phyloP scores from a whole-genome alignment of 192 early-diverging fungal species.

The Obelidium mucronatum region DNA sequence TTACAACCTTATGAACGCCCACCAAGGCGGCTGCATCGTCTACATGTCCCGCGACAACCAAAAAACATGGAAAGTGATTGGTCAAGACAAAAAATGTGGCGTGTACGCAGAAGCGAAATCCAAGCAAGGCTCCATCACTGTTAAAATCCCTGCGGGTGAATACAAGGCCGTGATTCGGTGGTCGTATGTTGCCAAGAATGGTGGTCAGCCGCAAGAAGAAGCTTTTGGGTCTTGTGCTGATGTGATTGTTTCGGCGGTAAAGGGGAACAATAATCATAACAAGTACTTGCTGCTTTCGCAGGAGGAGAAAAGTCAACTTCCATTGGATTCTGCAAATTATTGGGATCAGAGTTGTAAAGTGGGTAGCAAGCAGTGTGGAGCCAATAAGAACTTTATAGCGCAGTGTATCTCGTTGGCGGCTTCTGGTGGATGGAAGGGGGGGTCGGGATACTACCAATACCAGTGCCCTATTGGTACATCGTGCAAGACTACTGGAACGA shows the following conservation, averaged over 20 bases:
- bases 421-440: no score
- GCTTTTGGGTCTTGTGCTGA: slow-evolving; percentile 6
- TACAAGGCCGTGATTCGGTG: no score
- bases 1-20: slow-evolving; percentile 20
- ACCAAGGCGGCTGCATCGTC: slow-evolving; percentile 1
- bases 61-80: slow-evolving; percentile 12
- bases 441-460: no score
- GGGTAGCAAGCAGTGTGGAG: no score
- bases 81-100: neutral
- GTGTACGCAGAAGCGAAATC: neutral
- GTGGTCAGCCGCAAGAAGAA: no score
- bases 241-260: neutral
- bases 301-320: neutral
- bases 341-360: no score
- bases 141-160: slow-evolving; percentile 1
- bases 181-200: no score
- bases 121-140: neutral
- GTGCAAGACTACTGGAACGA: no score
- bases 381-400: no score
- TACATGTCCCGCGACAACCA: slow-evolving; percentile 19
- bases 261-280: neutral
- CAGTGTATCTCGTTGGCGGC: no score
- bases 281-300: neutral
- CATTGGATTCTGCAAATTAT: no score
- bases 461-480: no score